A percentile compares a stretch with the other conserved stretches of the same genome.
Evolutionary conservation across 2,329 filamentous ascomycete genomes (phyloP).

Genomic region (Pseudogymnoascus pannorum): DNA sequence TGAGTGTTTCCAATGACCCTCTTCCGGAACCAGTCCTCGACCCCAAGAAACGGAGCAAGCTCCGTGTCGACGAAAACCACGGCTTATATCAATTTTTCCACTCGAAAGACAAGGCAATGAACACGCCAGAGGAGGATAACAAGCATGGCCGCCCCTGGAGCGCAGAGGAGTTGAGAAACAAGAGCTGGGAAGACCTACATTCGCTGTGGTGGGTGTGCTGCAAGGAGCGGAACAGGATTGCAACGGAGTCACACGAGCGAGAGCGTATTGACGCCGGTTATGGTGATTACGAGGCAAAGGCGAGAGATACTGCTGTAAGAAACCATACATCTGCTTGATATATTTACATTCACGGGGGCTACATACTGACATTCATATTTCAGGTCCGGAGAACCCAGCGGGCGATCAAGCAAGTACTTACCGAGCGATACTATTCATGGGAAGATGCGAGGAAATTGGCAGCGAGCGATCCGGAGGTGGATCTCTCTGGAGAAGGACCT

Average conservation of each 20-base stretch:
- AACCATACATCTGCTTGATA: conserved; percentile 12
- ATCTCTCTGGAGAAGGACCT: conserved; percentile 32
- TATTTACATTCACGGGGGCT: conserved; percentile 13
- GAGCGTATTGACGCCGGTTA: conserved; percentile 61
- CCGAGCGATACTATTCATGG: conserved; percentile 85
- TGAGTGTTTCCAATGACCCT: conserved; percentile 64
- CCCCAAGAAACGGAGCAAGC: conserved; percentile 44
- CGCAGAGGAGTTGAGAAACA: conserved; percentile 74
- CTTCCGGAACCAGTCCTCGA: conserved; percentile 65
- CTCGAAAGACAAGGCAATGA: conserved; percentile 58
- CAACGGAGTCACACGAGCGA: conserved; percentile 68
- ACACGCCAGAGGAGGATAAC: conserved; percentile 62
- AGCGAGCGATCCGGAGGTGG: conserved; percentile 57
- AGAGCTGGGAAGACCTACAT: conserved; percentile 92
- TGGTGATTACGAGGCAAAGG: conserved; percentile 59
- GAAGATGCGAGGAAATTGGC: conserved; percentile 65
- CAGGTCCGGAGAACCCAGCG: conserved; percentile 73
- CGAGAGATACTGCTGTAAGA: conserved; percentile 61
- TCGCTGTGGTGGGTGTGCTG: conserved; percentile 89
- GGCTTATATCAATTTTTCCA: conserved; percentile 92
- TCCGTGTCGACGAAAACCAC: conserved; percentile 62
- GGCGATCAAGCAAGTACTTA: conserved; percentile 75
- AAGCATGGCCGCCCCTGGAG: conserved; percentile 77
- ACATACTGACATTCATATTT: conserved; percentile 14
- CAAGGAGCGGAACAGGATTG: conserved; percentile 82